Percentiles rank a stretch among this genome's conserved stretches.
Evolutionary conservation across 345 rosid genomes (phyloP).

Genomic region (Mercurialis annua): DNA sequence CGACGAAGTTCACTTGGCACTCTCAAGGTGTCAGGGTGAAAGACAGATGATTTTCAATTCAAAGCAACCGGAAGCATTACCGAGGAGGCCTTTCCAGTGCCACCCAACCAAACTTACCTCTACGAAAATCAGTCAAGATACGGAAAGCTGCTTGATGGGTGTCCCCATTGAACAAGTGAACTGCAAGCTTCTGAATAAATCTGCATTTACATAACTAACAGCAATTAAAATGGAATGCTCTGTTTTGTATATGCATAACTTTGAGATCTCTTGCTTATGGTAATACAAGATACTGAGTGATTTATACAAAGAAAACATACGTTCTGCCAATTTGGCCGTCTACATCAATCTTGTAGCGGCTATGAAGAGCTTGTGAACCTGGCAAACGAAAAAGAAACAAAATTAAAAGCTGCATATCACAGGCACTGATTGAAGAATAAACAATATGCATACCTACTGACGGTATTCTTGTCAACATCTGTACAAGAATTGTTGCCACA

Average conservation of each 20-base stretch:
- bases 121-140: constrained; percentile 79
- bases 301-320: constrained; percentile 48
- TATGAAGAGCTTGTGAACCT: constrained; percentile 56
- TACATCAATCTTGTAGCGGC: constrained; percentile 64
- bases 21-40: neutral
- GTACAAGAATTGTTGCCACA: constrained; percentile 86
- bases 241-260: too few relatives aligned
- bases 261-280: too few relatives aligned
- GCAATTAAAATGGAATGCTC: neutral
- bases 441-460: constrained; percentile 44
- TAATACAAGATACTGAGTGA: too few relatives aligned
- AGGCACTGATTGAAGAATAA: constrained; percentile 2
- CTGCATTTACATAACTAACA: constrained; percentile 39
- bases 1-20: constrained; percentile 4
- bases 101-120: constrained; percentile 78
- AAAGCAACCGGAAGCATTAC: constrained; percentile 20
- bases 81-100: constrained; percentile 79
- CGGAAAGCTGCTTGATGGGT: constrained; percentile 77
- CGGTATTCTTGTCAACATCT: constrained; percentile 70
- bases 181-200: constrained; percentile 68
- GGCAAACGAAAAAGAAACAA: constrained; percentile 13
- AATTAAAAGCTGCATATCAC: neutral
- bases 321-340: constrained; percentile 51
- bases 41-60: neutral
- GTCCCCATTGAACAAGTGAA: constrained; percentile 78